These are phyloP conservation scores for Aspergillus sp. DNA, from an alignment of 2,329 filamentous ascomycete genomes.

Conservation along the genomic window DNA sequence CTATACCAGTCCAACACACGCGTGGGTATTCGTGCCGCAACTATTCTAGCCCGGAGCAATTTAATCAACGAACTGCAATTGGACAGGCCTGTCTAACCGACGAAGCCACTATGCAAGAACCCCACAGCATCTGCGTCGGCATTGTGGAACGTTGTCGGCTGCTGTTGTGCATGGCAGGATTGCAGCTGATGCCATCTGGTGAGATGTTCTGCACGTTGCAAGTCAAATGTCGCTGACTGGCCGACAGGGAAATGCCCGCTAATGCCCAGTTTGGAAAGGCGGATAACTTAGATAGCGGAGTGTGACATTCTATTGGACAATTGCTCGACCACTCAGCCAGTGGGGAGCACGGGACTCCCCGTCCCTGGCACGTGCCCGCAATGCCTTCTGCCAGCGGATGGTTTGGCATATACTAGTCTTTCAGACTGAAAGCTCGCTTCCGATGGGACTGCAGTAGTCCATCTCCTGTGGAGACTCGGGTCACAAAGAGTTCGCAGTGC, in stretches of 20 bases:
- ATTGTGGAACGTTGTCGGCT: neutral
- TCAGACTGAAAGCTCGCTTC: neutral
- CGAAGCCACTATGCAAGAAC: neutral
- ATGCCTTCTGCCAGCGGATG: neutral
- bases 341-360: neutral
- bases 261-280: neutral
- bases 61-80: slow-evolving; percentile 10
- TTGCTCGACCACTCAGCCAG: neutral
- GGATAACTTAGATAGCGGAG: neutral
- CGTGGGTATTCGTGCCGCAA: neutral
- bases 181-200: neutral
- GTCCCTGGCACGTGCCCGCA: slow-evolving; percentile 2
- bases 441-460: neutral
- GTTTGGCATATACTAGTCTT: neutral
- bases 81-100: slow-evolving; percentile 3
- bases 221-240: slow-evolving; percentile 18
- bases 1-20: neutral
- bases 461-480: too few species aligned
- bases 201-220: slow-evolving; percentile 17
- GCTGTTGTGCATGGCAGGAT: neutral
- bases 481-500: too few species aligned
- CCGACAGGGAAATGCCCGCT: neutral
- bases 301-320: neutral
- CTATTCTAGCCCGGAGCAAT: neutral
- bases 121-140: neutral